A percentile compares a stretch with the other conserved stretches of the same genome.
Conservation (phyloP, 495 filamentous ascomycete genomes). For the Chaetomium fimeti region DNA sequence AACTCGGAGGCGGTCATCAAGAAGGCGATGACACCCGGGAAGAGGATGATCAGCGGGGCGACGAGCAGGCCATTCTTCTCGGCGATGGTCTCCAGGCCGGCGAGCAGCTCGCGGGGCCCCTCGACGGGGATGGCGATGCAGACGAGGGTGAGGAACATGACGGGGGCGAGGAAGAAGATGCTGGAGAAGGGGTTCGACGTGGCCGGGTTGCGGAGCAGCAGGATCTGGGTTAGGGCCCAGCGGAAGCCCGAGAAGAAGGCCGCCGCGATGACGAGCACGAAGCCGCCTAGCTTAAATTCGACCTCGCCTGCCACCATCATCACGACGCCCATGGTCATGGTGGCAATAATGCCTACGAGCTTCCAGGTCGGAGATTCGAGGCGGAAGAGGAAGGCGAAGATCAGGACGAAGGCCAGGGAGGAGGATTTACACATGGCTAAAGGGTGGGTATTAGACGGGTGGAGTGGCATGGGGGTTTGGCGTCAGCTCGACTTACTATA, state of each 20-base stretch:
- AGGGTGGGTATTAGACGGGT: constrained; percentile 17
- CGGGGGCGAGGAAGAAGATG: constrained; percentile 92
- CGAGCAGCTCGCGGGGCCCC: constrained; percentile 63
- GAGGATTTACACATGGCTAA: constrained; percentile 98
- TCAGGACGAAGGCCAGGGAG: constrained; percentile 86
- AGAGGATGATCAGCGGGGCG: constrained; percentile 68
- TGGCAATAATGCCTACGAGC: constrained; percentile 79
- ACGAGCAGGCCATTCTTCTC: constrained; percentile 60
- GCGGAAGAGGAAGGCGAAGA: constrained; percentile 94
- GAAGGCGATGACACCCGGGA: constrained; percentile 90
- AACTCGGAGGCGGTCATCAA: constrained; percentile 97
- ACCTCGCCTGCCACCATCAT: constrained; percentile 99
- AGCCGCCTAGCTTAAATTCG: constrained; percentile 85
- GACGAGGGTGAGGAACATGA: constrained; percentile 88
- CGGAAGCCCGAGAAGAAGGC: constrained; percentile 96
- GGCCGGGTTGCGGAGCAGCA: constrained; percentile 89
- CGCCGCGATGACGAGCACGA: constrained; percentile 85
- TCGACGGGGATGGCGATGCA: constrained; percentile 83
- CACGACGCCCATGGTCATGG: constrained; percentile 92
- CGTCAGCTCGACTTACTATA: constrained; percentile 64
- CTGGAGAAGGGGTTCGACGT: constrained; percentile 96
- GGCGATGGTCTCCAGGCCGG: constrained; percentile 61
- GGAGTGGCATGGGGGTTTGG: background rate
- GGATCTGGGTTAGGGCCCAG: constrained; percentile 95
- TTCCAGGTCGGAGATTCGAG: constrained; percentile 84